Conservation (phyloP, 768 basidiomycete genomes). For the Omphalotus guepiniiformis region DNA sequence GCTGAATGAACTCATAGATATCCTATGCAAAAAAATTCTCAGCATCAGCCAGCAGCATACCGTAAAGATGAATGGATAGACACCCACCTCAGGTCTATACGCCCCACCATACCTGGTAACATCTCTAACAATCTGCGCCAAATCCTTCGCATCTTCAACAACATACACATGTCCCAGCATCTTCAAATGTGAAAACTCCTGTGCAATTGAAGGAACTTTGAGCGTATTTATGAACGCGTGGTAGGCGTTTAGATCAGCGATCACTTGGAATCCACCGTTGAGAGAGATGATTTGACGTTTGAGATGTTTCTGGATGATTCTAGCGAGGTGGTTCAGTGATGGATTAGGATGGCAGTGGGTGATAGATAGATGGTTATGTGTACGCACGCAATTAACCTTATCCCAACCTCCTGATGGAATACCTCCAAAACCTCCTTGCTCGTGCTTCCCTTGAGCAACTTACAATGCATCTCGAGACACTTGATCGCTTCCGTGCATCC, state of each 20-base stretch:
- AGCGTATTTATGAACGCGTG: conserved; percentile 84
- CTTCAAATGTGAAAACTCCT: conserved; percentile 91
- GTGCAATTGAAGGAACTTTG: conserved; percentile 76
- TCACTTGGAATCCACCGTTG: conserved; percentile 91
- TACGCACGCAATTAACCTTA: conserved; percentile 77
- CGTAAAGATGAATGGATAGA: neutral
- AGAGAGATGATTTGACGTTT: conserved; percentile 97
- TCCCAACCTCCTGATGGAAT: conserved; percentile 96
- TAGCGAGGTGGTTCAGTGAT: conserved; percentile 30
- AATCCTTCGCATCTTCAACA: conserved; percentile 92
- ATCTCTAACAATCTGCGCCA: conserved; percentile 94
- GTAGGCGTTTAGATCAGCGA: conserved; percentile 94
- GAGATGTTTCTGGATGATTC: conserved; percentile 93
- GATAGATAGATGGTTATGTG: neutral
- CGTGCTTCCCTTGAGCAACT: conserved; percentile 87
- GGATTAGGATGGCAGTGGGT: neutral
- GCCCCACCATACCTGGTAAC: conserved; percentile 94
- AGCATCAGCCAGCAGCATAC: neutral
- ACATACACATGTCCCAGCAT: conserved; percentile 98
- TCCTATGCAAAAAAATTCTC: conserved; percentile 42
- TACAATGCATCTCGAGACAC: conserved; percentile 88
- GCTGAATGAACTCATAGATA: conserved; percentile 93
- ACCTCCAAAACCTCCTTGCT: conserved; percentile 96
- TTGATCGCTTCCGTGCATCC: conserved; percentile 89
- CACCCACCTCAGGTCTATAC: conserved; percentile 82